A percentile compares a stretch with the other conserved stretches of the same genome.
phyloP scores from a whole-genome alignment of 495 filamentous ascomycete species.

The Penicillium salamii region DNA sequence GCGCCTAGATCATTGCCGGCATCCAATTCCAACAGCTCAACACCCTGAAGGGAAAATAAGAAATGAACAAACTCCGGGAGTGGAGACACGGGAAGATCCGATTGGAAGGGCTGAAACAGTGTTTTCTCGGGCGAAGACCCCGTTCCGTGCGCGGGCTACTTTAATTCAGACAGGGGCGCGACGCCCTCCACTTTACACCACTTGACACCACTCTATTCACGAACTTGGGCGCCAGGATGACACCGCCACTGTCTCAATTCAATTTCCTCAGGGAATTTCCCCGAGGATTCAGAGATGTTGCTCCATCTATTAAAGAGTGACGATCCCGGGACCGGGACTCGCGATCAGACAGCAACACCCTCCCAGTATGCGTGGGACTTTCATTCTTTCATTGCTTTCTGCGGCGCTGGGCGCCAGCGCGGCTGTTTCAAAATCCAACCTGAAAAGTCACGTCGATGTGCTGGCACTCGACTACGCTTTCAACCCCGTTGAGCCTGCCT shows the following conservation, averaged over 20 bases:
- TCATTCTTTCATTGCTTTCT: constrained; percentile 30
- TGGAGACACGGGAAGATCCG: neutral
- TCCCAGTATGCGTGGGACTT: constrained; percentile 26
- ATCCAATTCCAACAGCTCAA: too few relatives aligned
- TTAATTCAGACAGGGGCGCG: neutral
- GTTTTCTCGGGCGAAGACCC: neutral
- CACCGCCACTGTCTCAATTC: neutral
- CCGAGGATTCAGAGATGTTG: neutral
- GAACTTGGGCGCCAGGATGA: too few relatives aligned
- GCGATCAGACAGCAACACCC: neutral
- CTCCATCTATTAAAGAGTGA: neutral
- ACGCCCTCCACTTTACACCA: neutral
- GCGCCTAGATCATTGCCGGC: too few relatives aligned
- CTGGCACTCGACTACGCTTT: constrained; percentile 41
- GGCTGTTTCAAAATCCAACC: constrained; percentile 22
- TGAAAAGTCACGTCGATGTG: constrained; percentile 41
- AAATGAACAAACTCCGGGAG: neutral
- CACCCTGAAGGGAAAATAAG: too few relatives aligned
- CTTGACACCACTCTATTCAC: too few relatives aligned
- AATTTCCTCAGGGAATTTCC: neutral
- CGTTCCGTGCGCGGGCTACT: neutral
- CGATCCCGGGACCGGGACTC: neutral
- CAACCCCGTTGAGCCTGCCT: constrained; percentile 48
- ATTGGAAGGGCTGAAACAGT: neutral
- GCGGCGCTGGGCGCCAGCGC: constrained; percentile 27